A percentile compares a stretch with the other conserved stretches of the same genome.
Conservation (phyloP, 108 stramenopile species). For the Schizochytrium sp. region DNA sequence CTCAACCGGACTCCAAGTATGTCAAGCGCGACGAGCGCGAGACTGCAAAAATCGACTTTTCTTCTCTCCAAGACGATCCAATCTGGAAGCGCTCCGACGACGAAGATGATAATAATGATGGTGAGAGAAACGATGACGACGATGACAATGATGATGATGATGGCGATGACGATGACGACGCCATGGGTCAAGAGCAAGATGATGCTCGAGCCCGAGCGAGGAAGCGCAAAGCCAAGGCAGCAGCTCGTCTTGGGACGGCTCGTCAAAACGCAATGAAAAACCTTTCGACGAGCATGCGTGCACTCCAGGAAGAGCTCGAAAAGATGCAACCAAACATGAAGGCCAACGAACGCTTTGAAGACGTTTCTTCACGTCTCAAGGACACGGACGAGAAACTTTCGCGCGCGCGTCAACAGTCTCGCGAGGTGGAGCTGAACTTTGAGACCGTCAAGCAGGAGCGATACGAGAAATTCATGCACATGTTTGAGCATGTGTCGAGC, state of each 20-base stretch:
- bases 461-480: conserved; percentile 67
- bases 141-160: neutral
- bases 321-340: conserved; percentile 91
- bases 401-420: conserved; percentile 58
- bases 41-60: conserved; percentile 68
- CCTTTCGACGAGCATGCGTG: conserved; percentile 54
- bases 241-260: neutral
- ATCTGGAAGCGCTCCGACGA: conserved; percentile 60
- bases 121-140: neutral
- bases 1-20: conserved; percentile 59
- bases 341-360: conserved; percentile 74
- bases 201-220: no score
- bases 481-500: conserved; percentile 73
- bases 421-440: conserved; percentile 64
- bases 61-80: conserved; percentile 40
- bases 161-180: neutral
- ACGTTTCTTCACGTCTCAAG: conserved; percentile 60
- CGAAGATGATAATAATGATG: conserved; percentile 48
- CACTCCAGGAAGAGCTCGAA: conserved; percentile 68
- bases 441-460: conserved; percentile 63
- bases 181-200: neutral
- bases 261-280: neutral
- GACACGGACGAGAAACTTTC: conserved; percentile 67
- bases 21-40: conserved; percentile 66
- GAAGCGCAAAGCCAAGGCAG: no score